These are phyloP conservation scores for Apiotrichum siamense DNA, from an alignment of 1,284 basidiomycete species.

Conservation along the genomic window DNA sequence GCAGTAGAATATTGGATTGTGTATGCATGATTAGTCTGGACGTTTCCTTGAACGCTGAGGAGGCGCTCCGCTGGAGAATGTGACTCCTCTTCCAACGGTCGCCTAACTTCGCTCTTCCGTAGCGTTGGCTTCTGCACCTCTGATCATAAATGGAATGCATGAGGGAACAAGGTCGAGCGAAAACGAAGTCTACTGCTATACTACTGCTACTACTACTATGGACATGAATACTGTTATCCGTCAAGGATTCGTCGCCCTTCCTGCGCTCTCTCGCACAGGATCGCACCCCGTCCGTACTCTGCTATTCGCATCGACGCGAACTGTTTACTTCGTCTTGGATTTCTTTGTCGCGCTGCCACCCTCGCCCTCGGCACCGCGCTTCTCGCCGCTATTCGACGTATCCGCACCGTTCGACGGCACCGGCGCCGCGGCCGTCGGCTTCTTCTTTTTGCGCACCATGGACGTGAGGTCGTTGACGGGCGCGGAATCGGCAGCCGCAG, in stretches of 20 bases:
- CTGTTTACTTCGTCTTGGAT: constrained; percentile 53
- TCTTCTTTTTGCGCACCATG: constrained; percentile 72
- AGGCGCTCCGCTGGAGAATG: too few relatives aligned
- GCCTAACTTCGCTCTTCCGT: too few relatives aligned
- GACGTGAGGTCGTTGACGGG: constrained; percentile 71
- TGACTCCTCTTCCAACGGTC: too few relatives aligned
- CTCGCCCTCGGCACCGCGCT: constrained; percentile 43
- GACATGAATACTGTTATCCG: too few relatives aligned
- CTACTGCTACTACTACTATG: too few relatives aligned
- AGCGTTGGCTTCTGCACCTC: too few relatives aligned
- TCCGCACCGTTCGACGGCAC: not conserved
- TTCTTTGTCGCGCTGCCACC: constrained; percentile 55
- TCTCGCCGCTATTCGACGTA: too few relatives aligned
- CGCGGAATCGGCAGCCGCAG: constrained; percentile 38
- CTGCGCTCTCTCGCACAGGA: too few relatives aligned
- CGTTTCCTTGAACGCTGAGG: too few relatives aligned
- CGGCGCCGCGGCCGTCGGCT: constrained; percentile 5
- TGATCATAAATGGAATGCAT: not conserved
- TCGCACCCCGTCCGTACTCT: too few relatives aligned
- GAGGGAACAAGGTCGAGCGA: not conserved
- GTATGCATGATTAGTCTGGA: constrained; percentile 4
- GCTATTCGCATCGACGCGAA: too few relatives aligned
- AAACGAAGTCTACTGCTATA: constrained; percentile 2
- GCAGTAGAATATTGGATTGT: constrained; percentile 3
- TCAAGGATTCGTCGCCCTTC: too few relatives aligned